Evolutionary conservation across 306 rosid species (phyloP), one percentile per base, ranked within the genome.

Genomic region (Vicia faba): DNA sequence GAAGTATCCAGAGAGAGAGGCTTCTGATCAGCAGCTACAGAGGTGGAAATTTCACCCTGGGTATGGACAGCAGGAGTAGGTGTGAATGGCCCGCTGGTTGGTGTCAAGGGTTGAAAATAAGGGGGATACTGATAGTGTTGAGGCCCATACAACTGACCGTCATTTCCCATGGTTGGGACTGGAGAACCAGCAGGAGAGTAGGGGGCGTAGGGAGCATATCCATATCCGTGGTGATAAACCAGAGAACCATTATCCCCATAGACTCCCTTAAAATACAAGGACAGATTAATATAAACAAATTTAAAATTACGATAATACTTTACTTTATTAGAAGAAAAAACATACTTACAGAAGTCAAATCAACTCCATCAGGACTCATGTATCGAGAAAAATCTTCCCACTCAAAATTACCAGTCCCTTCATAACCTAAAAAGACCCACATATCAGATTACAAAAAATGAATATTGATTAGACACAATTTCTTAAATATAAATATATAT

Each of bases 91-190:
- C 85, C 96, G 75, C 89, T 86, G 31, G 88, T 86, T 4, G 96
- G 97, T 31, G 89, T 86, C 75, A 88, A 59, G 0, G 96, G 96
- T 81, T 88, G 99, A 64, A 86, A 93, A 81, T 86, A 93, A 3
- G 95, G 96, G 53, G 96, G 96, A 57, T 93, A 93, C 75, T 93
- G 99, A 79, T 93, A 93, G 61, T 90, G 97, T 75, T 90, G 99
- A 54, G 95, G 91, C 12, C 95, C 99, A 70, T 93, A 93, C 64
- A 93, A 75, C 73, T 90, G 99, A 46, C 97, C 99, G 64, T 93
- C 99, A 64, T 88, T 86, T 64, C 89, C 92, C 95, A 93, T 71
- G n/a, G 98, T 85, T 6, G 99, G 99, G 50, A 85, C 97, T 6
- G 99, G 96, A 9, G 99, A 89, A 8, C 86, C 83, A 11, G 99